Conservation (phyloP, 2,329 filamentous ascomycete species). For the Hymenoscyphus salicellus region DNA sequence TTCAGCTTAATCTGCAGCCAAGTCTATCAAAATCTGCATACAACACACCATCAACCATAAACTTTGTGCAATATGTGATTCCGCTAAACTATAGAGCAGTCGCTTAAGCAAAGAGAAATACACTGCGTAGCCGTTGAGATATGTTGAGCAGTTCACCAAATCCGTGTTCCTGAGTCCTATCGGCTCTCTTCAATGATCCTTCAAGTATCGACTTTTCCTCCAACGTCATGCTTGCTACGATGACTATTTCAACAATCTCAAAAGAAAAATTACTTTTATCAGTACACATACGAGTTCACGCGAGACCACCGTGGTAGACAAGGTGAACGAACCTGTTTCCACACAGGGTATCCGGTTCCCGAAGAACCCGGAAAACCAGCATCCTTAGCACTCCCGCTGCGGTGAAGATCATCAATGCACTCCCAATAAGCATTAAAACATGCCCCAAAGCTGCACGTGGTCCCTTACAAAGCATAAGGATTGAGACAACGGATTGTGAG, state of each 20-base stretch:
- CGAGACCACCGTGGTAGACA: background rate
- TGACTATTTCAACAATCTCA: constrained; percentile 22
- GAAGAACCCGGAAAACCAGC: background rate
- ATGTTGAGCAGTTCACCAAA: constrained; percentile 15
- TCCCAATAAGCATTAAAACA: constrained; percentile 3
- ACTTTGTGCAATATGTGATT: constrained; percentile 25
- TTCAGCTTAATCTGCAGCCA: background rate
- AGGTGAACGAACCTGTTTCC: background rate
- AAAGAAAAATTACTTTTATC: constrained; percentile 21
- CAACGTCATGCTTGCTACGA: constrained; percentile 12
- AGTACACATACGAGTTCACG: background rate
- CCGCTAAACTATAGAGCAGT: constrained; percentile 31
- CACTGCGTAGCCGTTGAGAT: constrained; percentile 26
- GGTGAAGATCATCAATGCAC: constrained; percentile 6
- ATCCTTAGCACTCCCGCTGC: constrained; percentile 3
- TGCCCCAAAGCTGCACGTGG: background rate
- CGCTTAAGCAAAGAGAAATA: constrained; percentile 36
- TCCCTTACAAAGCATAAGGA: constrained; percentile 58
- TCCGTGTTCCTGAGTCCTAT: constrained; percentile 10
- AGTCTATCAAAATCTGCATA: background rate
- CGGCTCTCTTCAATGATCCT: constrained; percentile 8
- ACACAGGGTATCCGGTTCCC: background rate
- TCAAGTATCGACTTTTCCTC: constrained; percentile 13
- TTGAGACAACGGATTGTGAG: constrained; percentile 81
- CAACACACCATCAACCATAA: background rate